These are phyloP conservation scores for Asterella californica DNA, from an alignment of 225 moss, liverwort and hornwort species.

Conservation along the genomic window DNA sequence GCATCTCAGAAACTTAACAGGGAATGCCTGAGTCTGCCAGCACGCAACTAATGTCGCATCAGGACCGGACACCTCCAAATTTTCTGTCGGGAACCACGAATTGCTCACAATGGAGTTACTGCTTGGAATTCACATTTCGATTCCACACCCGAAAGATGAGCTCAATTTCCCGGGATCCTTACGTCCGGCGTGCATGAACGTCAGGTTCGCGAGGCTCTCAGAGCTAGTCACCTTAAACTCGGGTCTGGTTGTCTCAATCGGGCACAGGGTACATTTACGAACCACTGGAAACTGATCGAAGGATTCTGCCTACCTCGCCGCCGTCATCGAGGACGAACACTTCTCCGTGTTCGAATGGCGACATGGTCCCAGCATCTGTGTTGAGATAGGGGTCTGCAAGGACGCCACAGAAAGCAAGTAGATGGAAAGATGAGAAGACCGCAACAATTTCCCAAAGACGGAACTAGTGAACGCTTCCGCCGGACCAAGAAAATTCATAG, in stretches of 20 bases:
- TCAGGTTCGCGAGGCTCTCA: neutral
- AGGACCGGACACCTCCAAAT: no score
- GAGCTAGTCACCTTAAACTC: neutral
- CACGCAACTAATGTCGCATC: neutral
- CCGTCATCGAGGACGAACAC: slow-evolving; percentile 80
- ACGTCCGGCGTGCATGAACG: neutral
- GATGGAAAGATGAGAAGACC: neutral
- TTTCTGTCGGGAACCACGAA: no score
- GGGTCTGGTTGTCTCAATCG: neutral
- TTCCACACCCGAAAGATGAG: neutral
- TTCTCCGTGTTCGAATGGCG: slow-evolving; percentile 74
- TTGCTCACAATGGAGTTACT: neutral
- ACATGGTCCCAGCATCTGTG: slow-evolving; percentile 81
- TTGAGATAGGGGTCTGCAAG: slow-evolving; percentile 65
- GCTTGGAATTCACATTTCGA: neutral
- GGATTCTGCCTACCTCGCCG: slow-evolving; percentile 50
- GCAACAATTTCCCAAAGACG: neutral
- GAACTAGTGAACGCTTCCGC: neutral
- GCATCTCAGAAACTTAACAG: neutral
- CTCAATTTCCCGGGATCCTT: neutral
- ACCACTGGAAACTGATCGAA: neutral
- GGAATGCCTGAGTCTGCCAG: neutral
- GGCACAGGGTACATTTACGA: neutral
- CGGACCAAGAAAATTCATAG: neutral
- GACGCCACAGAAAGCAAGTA: neutral